phyloP scores from a whole-genome alignment of 164 flowering plant species.

The Tetrastigma voinierianum region DNA sequence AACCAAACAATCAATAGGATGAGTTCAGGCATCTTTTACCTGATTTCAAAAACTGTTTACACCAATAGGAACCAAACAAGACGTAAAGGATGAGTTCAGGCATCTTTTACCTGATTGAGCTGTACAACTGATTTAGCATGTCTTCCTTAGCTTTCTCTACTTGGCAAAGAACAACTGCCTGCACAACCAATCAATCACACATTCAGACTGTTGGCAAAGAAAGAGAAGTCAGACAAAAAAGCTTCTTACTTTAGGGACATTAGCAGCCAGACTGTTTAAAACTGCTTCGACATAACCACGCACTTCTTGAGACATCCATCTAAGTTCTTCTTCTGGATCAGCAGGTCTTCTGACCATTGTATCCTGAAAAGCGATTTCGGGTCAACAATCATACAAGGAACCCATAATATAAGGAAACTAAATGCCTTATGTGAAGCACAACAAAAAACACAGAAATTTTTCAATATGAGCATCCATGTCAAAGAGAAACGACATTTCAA shows the following conservation, averaged over 20 bases:
- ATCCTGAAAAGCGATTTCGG: conserved; percentile 46
- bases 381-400: neutral
- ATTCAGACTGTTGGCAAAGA: neutral
- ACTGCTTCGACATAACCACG: conserved; percentile 99
- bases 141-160: conserved; percentile 99
- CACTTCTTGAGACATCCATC: conserved; percentile 99
- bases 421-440: too few relatives aligned
- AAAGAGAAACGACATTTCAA: too few relatives aligned
- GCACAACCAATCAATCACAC: conserved; percentile 22
- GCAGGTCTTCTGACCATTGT: conserved; percentile 95
- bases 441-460: neutral
- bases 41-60: too few relatives aligned
- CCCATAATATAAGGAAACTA: too few relatives aligned
- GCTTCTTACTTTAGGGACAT: conserved; percentile 89
- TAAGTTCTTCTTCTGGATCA: conserved; percentile 98
- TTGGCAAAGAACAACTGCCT: conserved; percentile 99
- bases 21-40: too few relatives aligned
- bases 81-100: neutral
- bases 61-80: too few relatives aligned
- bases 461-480: neutral
- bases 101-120: conserved; percentile 69
- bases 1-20: too few relatives aligned
- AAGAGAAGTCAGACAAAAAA: neutral
- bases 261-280: conserved; percentile 94
- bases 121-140: conserved; percentile 94